These are phyloP conservation scores for Artemisia annua DNA, from an alignment of 129 eudicot species.

Conservation along the genomic window DNA sequence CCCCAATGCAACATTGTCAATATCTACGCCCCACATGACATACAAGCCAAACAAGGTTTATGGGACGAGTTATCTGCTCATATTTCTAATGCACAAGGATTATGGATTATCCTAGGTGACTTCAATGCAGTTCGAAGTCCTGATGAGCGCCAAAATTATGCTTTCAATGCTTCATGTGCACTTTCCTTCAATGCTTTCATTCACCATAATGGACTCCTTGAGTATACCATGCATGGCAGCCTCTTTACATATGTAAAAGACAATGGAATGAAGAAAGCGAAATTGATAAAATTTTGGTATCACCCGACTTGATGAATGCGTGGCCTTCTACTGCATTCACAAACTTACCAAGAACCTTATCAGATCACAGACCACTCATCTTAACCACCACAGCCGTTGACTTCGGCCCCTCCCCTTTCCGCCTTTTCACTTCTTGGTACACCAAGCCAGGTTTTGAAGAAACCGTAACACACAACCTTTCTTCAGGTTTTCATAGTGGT, in stretches of 20 bases:
- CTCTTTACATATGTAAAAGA: not conserved
- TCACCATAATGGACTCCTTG: not conserved
- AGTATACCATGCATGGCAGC: not conserved
- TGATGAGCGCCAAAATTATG: not conserved
- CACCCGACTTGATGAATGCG: not conserved
- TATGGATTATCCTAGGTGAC: not conserved
- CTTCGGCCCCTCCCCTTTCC: not conserved
- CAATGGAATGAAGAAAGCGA: not conserved
- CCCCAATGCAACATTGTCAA: not conserved
- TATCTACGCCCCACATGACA: not conserved
- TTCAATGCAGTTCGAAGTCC: not conserved
- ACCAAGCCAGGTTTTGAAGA: not conserved
- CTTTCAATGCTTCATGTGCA: not conserved
- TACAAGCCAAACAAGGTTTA: no score
- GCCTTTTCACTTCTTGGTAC: not conserved
- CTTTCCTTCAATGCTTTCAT: no score
- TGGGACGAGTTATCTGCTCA: not conserved
- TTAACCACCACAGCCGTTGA: not conserved
- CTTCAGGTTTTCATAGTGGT: not conserved
- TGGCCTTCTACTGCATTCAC: not conserved
- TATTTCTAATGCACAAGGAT: not conserved
- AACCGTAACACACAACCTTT: not conserved
- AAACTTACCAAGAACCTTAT: not conserved
- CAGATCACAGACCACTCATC: not conserved
- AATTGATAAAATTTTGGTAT: not conserved